These are phyloP conservation scores for Tetraselmis chui DNA, from an alignment of 139 green algal species.

Conservation along the genomic window DNA sequence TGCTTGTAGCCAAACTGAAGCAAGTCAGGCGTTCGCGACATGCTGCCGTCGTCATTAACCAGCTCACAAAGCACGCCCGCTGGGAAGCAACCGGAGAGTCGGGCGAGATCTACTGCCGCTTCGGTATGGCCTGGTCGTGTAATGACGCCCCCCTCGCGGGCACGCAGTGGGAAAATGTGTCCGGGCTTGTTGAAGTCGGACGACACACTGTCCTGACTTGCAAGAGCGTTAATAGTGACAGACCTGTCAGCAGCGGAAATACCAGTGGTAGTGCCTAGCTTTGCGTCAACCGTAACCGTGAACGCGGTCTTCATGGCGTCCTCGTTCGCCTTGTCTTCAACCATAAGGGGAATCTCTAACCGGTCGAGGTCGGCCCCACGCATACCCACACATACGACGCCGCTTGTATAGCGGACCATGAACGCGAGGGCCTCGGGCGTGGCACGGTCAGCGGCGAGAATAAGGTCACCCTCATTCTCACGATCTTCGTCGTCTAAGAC, in stretches of 20 bases:
- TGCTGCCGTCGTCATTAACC: conserved; percentile 77
- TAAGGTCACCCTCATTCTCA: conserved; percentile 98
- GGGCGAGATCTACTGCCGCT: conserved; percentile 84
- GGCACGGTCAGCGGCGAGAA: conserved; percentile 77
- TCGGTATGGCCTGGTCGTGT: conserved; percentile 87
- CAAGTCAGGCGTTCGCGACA: conserved; percentile 78
- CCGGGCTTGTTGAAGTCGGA: conserved; percentile 82
- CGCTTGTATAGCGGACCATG: conserved; percentile 79
- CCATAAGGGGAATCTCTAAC: conserved; percentile 93
- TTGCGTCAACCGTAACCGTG: conserved; percentile 83
- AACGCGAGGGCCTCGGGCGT: conserved; percentile 57
- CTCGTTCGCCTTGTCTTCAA: conserved; percentile 68
- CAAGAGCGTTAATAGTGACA: conserved; percentile 75
- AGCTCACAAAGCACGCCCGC: conserved; percentile 93
- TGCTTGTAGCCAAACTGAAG: conserved; percentile 71
- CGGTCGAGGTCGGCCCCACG: conserved; percentile 64
- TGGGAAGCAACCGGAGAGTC: conserved; percentile 77
- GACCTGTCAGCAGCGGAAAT: conserved; percentile 89
- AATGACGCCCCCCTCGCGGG: conserved; percentile 69
- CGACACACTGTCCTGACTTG: conserved; percentile 39
- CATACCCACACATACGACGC: conserved; percentile 72
- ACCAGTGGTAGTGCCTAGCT: conserved; percentile 78
- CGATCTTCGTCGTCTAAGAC: conserved; percentile 95
- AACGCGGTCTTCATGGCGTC: conserved; percentile 93
- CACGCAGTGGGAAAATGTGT: conserved; percentile 93